Evolutionary conservation across 2,329 filamentous ascomycete species (phyloP).

Genomic region (Neoarthrinium moseri): DNA sequence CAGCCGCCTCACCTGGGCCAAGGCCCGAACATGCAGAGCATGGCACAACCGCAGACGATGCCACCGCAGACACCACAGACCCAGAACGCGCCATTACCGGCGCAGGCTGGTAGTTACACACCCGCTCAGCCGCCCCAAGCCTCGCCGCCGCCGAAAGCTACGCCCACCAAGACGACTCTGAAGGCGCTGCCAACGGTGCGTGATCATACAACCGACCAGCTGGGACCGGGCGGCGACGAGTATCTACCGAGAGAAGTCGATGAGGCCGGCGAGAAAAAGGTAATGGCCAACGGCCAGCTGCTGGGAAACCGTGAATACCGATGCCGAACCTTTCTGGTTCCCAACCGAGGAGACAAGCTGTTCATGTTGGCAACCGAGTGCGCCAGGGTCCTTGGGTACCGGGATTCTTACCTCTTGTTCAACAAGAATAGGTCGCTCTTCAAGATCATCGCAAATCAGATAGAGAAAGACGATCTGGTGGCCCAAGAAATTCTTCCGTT

Average conservation of each 20-base stretch:
- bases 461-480: conserved; percentile 95
- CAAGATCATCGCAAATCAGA: conserved; percentile 96
- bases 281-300: conserved; percentile 77
- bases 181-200: conserved; percentile 94
- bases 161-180: conserved; percentile 78
- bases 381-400: conserved; percentile 87
- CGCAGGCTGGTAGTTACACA: conserved; percentile 39
- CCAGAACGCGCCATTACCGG: conserved; percentile 44
- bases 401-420: conserved; percentile 97
- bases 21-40: conserved; percentile 27
- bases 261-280: conserved; percentile 92
- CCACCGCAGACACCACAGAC: conserved; percentile 57
- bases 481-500: conserved; percentile 94
- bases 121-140: conserved; percentile 45
- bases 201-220: conserved; percentile 95
- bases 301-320: conserved; percentile 83
- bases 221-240: conserved; percentile 86
- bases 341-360: conserved; percentile 85
- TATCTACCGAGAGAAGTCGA: conserved; percentile 93
- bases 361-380: conserved; percentile 99
- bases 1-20: conserved; percentile 43
- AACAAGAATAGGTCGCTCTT: conserved; percentile 96
- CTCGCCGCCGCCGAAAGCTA: conserved; percentile 71
- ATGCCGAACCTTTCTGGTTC: conserved; percentile 90
- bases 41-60: conserved; percentile 21